Evolutionary conservation across 139 green algal genomes (phyloP), one percentile per base, ranked within the genome.

Genomic region (Coccomyxa sp.): DNA sequence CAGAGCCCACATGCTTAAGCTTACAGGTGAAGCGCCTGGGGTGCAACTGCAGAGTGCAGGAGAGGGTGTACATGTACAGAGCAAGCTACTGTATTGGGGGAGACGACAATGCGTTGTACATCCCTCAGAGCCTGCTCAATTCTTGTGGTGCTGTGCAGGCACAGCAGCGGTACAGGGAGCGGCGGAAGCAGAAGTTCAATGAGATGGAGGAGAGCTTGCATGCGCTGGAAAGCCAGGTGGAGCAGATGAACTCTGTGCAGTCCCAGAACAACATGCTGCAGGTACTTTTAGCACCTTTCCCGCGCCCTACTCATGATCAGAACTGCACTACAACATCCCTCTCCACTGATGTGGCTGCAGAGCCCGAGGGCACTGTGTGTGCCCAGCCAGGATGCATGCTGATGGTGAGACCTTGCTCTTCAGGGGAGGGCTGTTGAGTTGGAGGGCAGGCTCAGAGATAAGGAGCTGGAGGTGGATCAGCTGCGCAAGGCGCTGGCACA

Each of bases 131-230:
- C n/a, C n/a, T n/a, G n/a, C n/a, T n/a, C n/a, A n/a, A n/a, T n/a
- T n/a, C n/a, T n/a, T 18, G 50, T 22, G 50, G 50, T 18, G 64
- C 24, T 29, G 1, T 34, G 2, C 64, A 71, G 64, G 78, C 78
- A 7, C 78, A 82, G 78, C 78, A 82, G 50, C 70, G 78, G 6
- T 82, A 82, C 29, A 24, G 79, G 79, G 79, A 83, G 68, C 79
- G 79, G 55, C 34, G 79, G 41, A 83, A 83, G 58, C 68, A 80
- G 40, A 68, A 68, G 9, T 83, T 83, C 55, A 34, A 54, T 36
- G 74, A 83, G 68, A 75, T 83, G 79, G 79, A 83, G 35, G 34
- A 70, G 0, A 40, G 68, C 7, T 41, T 81, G 69, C 39, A 64
- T 14, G 33, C 14, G n/a, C 39, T 70, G 68, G 70, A 64, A 35